Percentiles rank a stretch among this genome's conserved stretches.
These are phyloP conservation scores for Sugiyamaella sp. DNA, from an alignment of 1,139 yeast species.

Conservation along the genomic window DNA sequence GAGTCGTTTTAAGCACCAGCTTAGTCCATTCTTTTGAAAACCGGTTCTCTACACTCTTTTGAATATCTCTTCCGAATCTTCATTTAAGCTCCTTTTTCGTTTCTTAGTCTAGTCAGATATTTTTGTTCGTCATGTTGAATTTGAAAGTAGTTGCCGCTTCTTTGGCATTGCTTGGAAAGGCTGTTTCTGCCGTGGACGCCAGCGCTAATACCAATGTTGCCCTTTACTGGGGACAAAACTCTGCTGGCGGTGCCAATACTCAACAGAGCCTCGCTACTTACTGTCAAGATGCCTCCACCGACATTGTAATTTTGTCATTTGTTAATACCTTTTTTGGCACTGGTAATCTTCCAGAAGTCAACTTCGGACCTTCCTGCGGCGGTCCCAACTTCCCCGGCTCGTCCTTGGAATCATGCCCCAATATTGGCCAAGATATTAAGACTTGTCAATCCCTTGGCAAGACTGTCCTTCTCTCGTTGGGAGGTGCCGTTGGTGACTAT, in stretches of 20 bases:
- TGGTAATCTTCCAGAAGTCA: conserved; percentile 48
- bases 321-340: conserved; percentile 58
- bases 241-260: conserved; percentile 57
- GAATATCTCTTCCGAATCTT: background rate
- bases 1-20: background rate
- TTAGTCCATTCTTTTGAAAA: conserved; percentile 2
- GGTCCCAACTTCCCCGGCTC: conserved; percentile 49
- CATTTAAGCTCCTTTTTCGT: background rate
- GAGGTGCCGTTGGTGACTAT: conserved; percentile 78
- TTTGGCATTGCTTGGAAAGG: conserved; percentile 13
- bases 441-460: conserved; percentile 76
- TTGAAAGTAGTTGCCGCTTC: background rate
- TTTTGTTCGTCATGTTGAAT: background rate
- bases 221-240: conserved; percentile 89
- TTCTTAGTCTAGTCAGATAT: background rate
- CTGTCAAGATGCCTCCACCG: conserved; percentile 71
- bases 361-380: conserved; percentile 67
- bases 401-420: conserved; percentile 59
- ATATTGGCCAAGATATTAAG: conserved; percentile 67
- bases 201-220: conserved; percentile 54
- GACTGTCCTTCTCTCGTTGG: conserved; percentile 71
- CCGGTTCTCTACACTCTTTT: conserved; percentile 6
- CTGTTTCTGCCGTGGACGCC: conserved; percentile 26
- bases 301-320: conserved; percentile 74
- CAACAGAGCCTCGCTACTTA: conserved; percentile 58